These are phyloP conservation scores for Fraxinus americana DNA, from an alignment of 257 asterid species.

Conservation along the genomic window DNA sequence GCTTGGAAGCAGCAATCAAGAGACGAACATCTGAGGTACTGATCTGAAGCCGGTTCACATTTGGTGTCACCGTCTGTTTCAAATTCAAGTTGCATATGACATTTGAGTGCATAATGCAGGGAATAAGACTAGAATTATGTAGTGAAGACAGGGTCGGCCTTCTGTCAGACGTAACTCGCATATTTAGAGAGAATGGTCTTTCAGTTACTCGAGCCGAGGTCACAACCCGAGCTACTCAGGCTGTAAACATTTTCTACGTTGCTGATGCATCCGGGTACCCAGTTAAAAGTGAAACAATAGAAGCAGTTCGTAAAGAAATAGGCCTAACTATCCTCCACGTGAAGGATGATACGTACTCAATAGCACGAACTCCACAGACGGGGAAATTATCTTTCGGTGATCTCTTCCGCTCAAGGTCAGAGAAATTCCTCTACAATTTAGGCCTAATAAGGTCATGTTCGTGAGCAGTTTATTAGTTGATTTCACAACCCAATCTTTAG, in stretches of 20 bases:
- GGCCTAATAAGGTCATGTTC: slow-evolving; percentile 70
- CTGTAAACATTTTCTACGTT: slow-evolving; percentile 49
- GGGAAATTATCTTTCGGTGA: slow-evolving; percentile 64
- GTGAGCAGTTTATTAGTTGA: slow-evolving; percentile 34
- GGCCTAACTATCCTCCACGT: slow-evolving; percentile 45
- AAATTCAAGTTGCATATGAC: background rate
- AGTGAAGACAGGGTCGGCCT: slow-evolving; percentile 54
- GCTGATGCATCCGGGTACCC: slow-evolving; percentile 46
- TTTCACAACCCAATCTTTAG: slow-evolving; percentile 29
- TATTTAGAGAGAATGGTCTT: slow-evolving; percentile 61
- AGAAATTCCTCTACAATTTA: slow-evolving; percentile 60
- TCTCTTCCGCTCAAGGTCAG: slow-evolving; percentile 77
- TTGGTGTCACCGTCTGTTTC: background rate
- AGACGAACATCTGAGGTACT: slow-evolving; percentile 57
- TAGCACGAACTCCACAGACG: slow-evolving; percentile 43
- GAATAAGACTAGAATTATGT: slow-evolving; percentile 53
- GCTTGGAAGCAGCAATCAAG: slow-evolving; percentile 60
- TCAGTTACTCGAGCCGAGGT: slow-evolving; percentile 60
- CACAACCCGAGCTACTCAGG: slow-evolving; percentile 42
- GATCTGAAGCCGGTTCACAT: background rate
- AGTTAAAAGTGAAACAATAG: slow-evolving; percentile 45
- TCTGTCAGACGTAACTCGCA: slow-evolving; percentile 58
- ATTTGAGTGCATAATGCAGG: slow-evolving; percentile 32
- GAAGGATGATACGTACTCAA: slow-evolving; percentile 36
- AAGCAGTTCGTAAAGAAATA: slow-evolving; percentile 48